Evolutionary conservation across 2,329 filamentous ascomycete species (phyloP).

Genomic region (Cryphonectria japonica): DNA sequence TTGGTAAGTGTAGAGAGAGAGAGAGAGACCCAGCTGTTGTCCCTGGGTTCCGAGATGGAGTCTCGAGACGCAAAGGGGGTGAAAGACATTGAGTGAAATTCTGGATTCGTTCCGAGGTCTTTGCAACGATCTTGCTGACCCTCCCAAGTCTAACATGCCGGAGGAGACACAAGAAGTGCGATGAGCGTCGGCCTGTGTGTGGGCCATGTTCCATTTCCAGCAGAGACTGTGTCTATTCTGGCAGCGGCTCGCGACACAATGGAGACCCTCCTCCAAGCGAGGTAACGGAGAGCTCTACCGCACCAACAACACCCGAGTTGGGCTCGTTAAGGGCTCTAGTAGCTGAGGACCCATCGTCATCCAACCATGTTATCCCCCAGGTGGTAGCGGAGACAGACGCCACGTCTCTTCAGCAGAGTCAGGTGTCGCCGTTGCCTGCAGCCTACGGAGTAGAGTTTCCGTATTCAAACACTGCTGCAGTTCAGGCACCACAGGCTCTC

Average conservation of each 20-base stretch:
- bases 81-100: background rate
- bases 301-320: background rate
- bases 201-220: slow-evolving; percentile 18
- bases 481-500: background rate
- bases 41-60: background rate
- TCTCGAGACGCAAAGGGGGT: background rate
- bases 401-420: background rate
- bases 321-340: background rate
- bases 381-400: background rate
- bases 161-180: slow-evolving; percentile 54
- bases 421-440: background rate
- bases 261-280: background rate
- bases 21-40: background rate
- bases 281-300: background rate
- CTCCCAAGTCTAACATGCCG: slow-evolving; percentile 46
- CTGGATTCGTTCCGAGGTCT: background rate
- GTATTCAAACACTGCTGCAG: background rate
- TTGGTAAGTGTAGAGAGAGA: slow-evolving; percentile 36
- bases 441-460: background rate
- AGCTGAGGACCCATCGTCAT: background rate
- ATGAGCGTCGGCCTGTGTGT: slow-evolving; percentile 45
- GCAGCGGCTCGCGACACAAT: slow-evolving; percentile 5
- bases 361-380: background rate
- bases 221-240: slow-evolving; percentile 16
- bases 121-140: slow-evolving; percentile 10